Conservation (phyloP, 1,139 yeast species). For the Kodamaea alishanica region DNA sequence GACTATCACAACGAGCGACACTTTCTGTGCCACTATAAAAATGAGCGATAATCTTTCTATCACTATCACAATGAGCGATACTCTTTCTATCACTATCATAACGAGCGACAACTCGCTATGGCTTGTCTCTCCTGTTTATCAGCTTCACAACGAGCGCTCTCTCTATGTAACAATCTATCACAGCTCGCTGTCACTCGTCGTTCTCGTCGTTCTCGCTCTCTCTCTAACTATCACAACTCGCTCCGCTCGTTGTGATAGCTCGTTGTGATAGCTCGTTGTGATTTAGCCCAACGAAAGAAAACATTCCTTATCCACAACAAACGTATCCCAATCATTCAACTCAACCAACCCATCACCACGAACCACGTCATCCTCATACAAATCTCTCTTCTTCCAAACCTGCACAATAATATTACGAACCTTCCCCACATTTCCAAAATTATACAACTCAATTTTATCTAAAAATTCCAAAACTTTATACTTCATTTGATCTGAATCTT, state of each 20-base stretch:
- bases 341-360: slow-evolving; percentile 14
- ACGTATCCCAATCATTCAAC: slow-evolving; percentile 30
- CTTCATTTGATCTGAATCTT: slow-evolving; percentile 26
- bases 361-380: slow-evolving; percentile 18
- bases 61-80: too few species aligned
- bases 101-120: too few species aligned
- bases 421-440: slow-evolving; percentile 27
- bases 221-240: too few species aligned
- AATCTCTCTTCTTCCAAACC: slow-evolving; percentile 30
- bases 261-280: not conserved
- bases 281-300: slow-evolving; percentile 24
- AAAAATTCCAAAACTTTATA: slow-evolving; percentile 23
- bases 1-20: too few species aligned
- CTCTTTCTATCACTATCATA: too few species aligned
- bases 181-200: too few species aligned
- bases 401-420: slow-evolving; percentile 20
- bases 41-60: too few species aligned
- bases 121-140: too few species aligned
- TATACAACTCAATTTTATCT: slow-evolving; percentile 21
- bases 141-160: too few species aligned
- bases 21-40: too few species aligned
- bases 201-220: too few species aligned
- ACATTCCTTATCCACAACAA: slow-evolving; percentile 25
- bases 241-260: not conserved
- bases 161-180: too few species aligned